Conservation (phyloP, 73 alveolate genomes). For the Breviolum minutum region DNA sequence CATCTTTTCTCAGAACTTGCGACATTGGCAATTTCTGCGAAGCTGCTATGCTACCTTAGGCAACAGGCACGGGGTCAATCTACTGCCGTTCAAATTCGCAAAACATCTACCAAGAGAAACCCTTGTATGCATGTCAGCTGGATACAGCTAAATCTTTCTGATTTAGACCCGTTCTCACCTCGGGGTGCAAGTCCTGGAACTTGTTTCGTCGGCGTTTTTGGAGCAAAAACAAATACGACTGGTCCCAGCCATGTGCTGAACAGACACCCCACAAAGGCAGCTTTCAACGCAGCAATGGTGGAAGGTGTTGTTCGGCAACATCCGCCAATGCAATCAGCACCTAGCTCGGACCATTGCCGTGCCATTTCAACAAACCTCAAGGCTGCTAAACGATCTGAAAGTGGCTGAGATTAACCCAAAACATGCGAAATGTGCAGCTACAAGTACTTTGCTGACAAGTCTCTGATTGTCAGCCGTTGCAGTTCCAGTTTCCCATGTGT, state of each 20-base stretch:
- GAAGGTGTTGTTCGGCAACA: constrained; percentile 80
- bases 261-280: neutral
- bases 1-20: too few relatives aligned
- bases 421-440: neutral
- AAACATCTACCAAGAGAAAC: too few relatives aligned
- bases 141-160: too few relatives aligned
- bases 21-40: too few relatives aligned
- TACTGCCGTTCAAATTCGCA: too few relatives aligned
- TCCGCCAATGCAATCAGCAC: constrained; percentile 86
- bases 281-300: constrained; percentile 59
- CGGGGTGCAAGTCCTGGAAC: too few relatives aligned
- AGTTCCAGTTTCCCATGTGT: constrained; percentile 81
- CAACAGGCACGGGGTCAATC: too few relatives aligned
- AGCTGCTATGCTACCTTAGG: too few relatives aligned
- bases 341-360: constrained; percentile 37
- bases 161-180: too few relatives aligned
- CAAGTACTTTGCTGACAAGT: neutral
- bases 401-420: neutral
- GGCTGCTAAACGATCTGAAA: too few relatives aligned
- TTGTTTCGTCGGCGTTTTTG: too few relatives aligned
- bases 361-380: constrained; percentile 79
- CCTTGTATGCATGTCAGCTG: too few relatives aligned
- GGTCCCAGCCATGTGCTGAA: neutral
- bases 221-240: neutral
- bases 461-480: constrained; percentile 82